phyloP scores from a whole-genome alignment of 768 basidiomycete genomes.

The Boletus reticulatus region DNA sequence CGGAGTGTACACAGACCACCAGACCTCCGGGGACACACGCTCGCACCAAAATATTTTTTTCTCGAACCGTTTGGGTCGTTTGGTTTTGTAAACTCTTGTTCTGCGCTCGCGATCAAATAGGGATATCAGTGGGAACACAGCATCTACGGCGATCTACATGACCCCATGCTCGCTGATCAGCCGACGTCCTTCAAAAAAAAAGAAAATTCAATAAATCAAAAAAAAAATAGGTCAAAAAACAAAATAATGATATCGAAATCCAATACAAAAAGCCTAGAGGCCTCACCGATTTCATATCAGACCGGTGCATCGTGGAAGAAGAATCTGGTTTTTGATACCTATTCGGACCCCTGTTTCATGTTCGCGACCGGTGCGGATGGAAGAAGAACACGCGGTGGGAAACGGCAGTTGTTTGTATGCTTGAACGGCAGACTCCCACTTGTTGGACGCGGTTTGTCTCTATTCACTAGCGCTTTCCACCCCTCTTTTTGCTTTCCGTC shows the following conservation, averaged over 20 bases:
- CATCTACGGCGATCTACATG: constrained; percentile 11
- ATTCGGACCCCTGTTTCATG: constrained; percentile 20
- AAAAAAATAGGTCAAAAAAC: not conserved
- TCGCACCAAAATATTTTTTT: not conserved
- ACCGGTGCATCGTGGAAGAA: constrained; percentile 3
- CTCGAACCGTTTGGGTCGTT: not conserved
- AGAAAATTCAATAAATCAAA: not conserved
- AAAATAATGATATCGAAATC: not conserved
- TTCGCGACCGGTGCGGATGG: constrained; percentile 5
- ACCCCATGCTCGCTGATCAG: constrained; percentile 13
- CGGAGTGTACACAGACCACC: too few species aligned
- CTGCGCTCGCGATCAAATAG: not conserved
- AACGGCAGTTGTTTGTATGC: not conserved
- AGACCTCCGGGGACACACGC: too few species aligned
- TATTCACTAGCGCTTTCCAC: too few species aligned
- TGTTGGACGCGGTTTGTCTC: too few species aligned
- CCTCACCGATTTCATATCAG: constrained; percentile 22
- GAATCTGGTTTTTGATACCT: not conserved
- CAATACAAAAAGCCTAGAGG: not conserved
- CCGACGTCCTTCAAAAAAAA: not conserved
- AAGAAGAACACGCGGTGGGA: constrained; percentile 6
- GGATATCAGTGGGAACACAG: not conserved
- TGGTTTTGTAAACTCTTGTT: not conserved
- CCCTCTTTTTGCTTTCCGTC: not conserved
- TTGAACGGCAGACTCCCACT: too few species aligned